Percentiles rank a stretch among this genome's conserved stretches.
Evolutionary conservation across 805 yeast genomes (phyloP).

Genomic region (Candida palmyrensis): DNA sequence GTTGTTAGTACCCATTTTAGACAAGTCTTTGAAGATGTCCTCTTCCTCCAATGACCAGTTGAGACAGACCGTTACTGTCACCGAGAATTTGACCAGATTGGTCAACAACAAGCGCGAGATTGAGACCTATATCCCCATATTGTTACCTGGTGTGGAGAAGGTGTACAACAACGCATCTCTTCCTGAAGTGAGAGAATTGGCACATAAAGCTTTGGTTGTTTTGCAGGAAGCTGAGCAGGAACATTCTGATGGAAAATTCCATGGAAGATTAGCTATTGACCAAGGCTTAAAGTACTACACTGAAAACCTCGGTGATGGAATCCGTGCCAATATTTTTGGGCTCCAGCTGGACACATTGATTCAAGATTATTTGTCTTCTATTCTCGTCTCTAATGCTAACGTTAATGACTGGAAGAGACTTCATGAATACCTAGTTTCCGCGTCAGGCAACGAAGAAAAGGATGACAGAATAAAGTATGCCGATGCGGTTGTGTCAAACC

Average conservation of each 20-base stretch:
- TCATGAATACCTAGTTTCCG: constrained; percentile 43
- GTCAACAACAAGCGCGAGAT: constrained; percentile 93
- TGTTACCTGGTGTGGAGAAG: constrained; percentile 87
- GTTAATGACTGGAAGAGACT: constrained; percentile 47
- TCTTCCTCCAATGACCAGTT: constrained; percentile 93
- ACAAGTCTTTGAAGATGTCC: constrained; percentile 79
- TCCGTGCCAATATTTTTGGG: constrained; percentile 10
- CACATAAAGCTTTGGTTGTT: constrained; percentile 78
- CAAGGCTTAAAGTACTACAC: constrained; percentile 46
- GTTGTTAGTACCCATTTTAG: constrained; percentile 84
- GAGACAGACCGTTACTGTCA: constrained; percentile 93
- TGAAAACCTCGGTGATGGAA: constrained; percentile 11
- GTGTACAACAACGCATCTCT: constrained; percentile 86
- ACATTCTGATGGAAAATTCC: constrained; percentile 65
- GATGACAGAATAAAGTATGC: constrained; percentile 36
- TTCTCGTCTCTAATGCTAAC: constrained; percentile 38
- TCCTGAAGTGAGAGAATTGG: constrained; percentile 95
- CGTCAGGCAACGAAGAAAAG: constrained; percentile 14
- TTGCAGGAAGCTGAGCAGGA: constrained; percentile 74
- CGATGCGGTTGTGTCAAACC: constrained; percentile 39
- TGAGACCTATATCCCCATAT: constrained; percentile 76
- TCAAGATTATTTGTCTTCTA: constrained; percentile 41
- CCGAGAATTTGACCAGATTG: constrained; percentile 91
- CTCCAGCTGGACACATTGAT: constrained; percentile 32
- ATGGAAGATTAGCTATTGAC: constrained; percentile 61